Percentiles rank a stretch among this genome's conserved stretches.
These are phyloP conservation scores for Epichloe hybrida DNA, from an alignment of 2,329 filamentous ascomycete genomes.

Conservation along the genomic window DNA sequence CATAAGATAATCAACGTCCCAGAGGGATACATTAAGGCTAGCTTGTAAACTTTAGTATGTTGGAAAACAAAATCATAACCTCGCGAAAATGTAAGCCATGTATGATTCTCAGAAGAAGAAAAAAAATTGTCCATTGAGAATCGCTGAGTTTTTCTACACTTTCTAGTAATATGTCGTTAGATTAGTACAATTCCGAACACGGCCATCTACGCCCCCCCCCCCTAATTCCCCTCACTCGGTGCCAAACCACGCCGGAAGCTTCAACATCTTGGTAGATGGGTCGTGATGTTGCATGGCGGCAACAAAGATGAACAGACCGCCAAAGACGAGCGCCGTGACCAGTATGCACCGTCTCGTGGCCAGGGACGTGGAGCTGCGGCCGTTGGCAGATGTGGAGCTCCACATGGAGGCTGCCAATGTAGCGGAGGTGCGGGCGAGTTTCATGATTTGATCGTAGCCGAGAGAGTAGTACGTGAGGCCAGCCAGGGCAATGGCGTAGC, in stretches of 20 bases:
- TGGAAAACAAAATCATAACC: no score
- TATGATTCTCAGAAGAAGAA: no score
- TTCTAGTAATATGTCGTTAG: not conserved
- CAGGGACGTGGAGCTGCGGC: slow-evolving; percentile 1
- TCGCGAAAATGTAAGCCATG: no score
- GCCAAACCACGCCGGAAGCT: slow-evolving; percentile 4
- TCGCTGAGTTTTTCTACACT: not conserved
- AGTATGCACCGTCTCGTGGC: slow-evolving; percentile 7
- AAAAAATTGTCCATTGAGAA: not conserved
- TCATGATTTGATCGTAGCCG: slow-evolving; percentile 22
- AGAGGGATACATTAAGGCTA: no score
- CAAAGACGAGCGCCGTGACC: slow-evolving; percentile 6
- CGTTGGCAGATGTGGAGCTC: slow-evolving; percentile 10
- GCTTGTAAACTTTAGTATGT: no score
- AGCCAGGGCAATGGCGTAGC: slow-evolving; percentile 56
- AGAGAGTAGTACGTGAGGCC: slow-evolving; percentile 37
- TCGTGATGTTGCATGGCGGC: slow-evolving; percentile 6
- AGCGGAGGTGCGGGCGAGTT: slow-evolving; percentile 10
- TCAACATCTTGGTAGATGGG: not conserved
- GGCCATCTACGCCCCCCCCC: not conserved
- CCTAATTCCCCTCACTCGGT: slow-evolving; percentile 4
- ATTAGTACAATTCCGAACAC: not conserved
- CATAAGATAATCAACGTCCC: no score
- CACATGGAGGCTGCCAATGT: slow-evolving; percentile 13
- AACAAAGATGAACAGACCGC: slow-evolving; percentile 8